Evolutionary conservation across 306 rosid genomes (phyloP), one percentile per base, ranked within the genome.

Genomic region (Quercus ilex): DNA sequence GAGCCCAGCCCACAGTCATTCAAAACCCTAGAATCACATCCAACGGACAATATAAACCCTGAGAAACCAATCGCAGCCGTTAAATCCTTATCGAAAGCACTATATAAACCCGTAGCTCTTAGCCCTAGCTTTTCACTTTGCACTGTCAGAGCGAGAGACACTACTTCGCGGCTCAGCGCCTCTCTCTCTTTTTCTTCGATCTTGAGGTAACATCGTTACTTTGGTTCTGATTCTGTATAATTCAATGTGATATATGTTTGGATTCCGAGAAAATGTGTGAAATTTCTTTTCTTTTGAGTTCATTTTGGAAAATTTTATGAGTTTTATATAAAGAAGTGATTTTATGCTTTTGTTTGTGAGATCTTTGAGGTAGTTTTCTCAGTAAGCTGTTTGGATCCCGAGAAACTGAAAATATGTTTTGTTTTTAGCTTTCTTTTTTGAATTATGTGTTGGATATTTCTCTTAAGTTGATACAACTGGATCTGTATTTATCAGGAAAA

Each of bases 181-280:
- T 30, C 60, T 15, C 3, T 59, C 49, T 65, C 6, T 46, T 6
- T 56, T 4, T 14, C 6, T n/a, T 59, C 15, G 31, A 6, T 76
- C 20, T 26, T 5, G n/a, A 76, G 84, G 84, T 81, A 81, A 65
- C 18, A 12, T 76, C 68, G 71, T 76, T 51, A 21, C 43, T 4
- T 6, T 64, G 2, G 17, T 26, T 67, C 46, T 18, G 25, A 17
- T 18, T 33, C 35, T 8, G 51, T 65, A 9, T 18, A 30, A 65
- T 17, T 31, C 13, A 33, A 7, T 67, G 35, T 3, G 19, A 49
- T 49, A 20, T 13, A 14, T 59, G 31, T 59, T 59, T 59, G 65
- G 2, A 23, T 1, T 23, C 65, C 30, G 2, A 59, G 31, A 10
- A 21, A 59, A 26, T 23, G 1, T 3, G 5, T 12, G 17, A 59